These are phyloP conservation scores for Raffaelea albimanens DNA, from an alignment of 2,329 filamentous ascomycete genomes.

Conservation along the genomic window DNA sequence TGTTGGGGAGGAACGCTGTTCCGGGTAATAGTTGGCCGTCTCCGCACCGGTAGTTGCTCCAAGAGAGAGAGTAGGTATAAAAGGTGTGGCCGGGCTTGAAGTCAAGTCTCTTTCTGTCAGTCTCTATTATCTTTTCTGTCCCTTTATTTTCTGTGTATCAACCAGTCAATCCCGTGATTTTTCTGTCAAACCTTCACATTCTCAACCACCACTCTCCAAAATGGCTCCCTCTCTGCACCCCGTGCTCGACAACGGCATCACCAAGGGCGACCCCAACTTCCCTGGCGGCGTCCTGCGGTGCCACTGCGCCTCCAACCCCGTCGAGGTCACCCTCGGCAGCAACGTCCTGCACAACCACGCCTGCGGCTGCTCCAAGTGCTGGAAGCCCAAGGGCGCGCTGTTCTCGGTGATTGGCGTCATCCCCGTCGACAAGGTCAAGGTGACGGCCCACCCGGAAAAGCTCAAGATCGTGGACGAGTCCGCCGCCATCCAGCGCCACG, in stretches of 20 bases:
- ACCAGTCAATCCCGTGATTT: too few relatives aligned
- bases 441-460: slow-evolving; percentile 50
- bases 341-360: slow-evolving; percentile 61
- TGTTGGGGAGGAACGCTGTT: too few relatives aligned
- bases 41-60: too few relatives aligned
- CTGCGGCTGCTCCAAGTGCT: slow-evolving; percentile 64
- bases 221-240: slow-evolving; percentile 43
- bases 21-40: too few relatives aligned
- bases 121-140: too few relatives aligned
- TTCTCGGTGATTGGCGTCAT: slow-evolving; percentile 57
- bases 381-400: slow-evolving; percentile 55
- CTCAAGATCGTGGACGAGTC: slow-evolving; percentile 42
- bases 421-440: slow-evolving; percentile 40
- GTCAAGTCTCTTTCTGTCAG: too few relatives aligned
- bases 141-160: too few relatives aligned
- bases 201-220: not conserved
- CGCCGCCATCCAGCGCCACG: slow-evolving; percentile 52
- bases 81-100: too few relatives aligned
- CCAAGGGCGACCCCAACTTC: slow-evolving; percentile 43
- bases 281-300: slow-evolving; percentile 53
- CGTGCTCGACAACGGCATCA: slow-evolving; percentile 50
- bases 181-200: too few relatives aligned
- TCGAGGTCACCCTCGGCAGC: slow-evolving; percentile 46
- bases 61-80: too few relatives aligned
- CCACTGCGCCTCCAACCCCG: slow-evolving; percentile 44